Evolutionary conservation across 768 basidiomycete species (phyloP), one percentile per base, ranked within the genome.

Genomic region (Tricholoma terreum): DNA sequence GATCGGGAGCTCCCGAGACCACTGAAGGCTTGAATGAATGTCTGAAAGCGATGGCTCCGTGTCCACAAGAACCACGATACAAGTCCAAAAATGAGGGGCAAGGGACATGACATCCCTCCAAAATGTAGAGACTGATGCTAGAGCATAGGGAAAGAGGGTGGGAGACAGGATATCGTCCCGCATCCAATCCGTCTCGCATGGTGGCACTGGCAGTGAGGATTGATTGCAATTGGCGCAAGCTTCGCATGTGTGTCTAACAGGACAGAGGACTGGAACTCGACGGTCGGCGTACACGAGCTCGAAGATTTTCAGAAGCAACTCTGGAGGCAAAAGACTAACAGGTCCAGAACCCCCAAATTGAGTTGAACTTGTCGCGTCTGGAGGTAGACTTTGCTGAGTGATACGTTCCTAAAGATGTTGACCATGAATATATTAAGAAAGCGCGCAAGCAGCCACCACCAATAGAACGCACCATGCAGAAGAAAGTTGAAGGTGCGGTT

Each of bases 301-400:
- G 51, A 58, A 53, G 42, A 53, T 46, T 4, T 24, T 31, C 8
- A 57, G 17, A n/a, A 58, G 43, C 30, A 54, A 19, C 35, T 58
- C 57, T n/a, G 52, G 11, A 15, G 57, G 50, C 6, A 53, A 19
- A 54, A 17, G 27, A 10, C 3, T 6, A 31, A 55, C 24, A 27
- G 24, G 24, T 27, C 24, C 24, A 27, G 24, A 3, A 27, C 3
- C 3, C 24, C 24, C 24, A 27, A 27, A 27, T 27, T 27, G 24
- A 3, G 24, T 27, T 27, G 24, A 27, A 27, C 3, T 27, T 40
- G 40, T 0, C 3, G 17, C 17, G 40, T 42, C 6, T 6, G 40
- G 19, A 42, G 40, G 17, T 17, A 42, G n/a, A 21, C 7, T 42
- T 19, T 42, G 24, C 19, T 9, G 17, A 21, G 40, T 19, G 9